phyloP scores from a whole-genome alignment of 768 basidiomycete genomes.

The Galerina marginata region DNA sequence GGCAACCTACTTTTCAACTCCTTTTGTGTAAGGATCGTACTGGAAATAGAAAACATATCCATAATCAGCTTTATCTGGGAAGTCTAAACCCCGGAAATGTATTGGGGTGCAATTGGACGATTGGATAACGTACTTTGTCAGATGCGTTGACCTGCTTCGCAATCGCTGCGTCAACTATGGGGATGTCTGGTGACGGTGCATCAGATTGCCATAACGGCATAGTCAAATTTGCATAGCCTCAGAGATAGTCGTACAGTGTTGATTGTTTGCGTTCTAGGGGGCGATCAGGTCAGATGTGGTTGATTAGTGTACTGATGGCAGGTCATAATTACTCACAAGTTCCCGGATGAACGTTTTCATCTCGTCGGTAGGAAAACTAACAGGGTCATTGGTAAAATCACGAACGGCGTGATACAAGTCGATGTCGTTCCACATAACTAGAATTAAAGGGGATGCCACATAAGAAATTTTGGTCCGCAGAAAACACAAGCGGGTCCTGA shows the following conservation, averaged over 20 bases:
- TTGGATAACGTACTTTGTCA: constrained; percentile 57
- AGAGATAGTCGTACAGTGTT: constrained; percentile 27
- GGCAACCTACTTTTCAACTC: constrained; percentile 56
- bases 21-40: constrained; percentile 73
- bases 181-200: constrained; percentile 54
- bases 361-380: constrained; percentile 61
- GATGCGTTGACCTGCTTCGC: constrained; percentile 60
- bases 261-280: constrained; percentile 19
- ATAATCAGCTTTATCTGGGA: constrained; percentile 3
- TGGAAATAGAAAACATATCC: constrained; percentile 27
- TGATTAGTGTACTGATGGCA: not conserved
- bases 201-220: constrained; percentile 9
- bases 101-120: not conserved
- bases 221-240: constrained; percentile 25
- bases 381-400: constrained; percentile 73
- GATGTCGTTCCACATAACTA: constrained; percentile 80
- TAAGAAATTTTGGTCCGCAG: not conserved
- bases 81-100: constrained; percentile 2
- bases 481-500: constrained; percentile 26
- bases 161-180: constrained; percentile 72
- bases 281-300: too few species aligned
- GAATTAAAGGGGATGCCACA: constrained; percentile 3
- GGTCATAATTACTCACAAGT: constrained; percentile 47
- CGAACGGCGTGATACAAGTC: constrained; percentile 72
- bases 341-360: constrained; percentile 58